These are phyloP conservation scores for Microbotryum silenes-acaulis DNA, from an alignment of 1,284 basidiomycete genomes.

Conservation along the genomic window DNA sequence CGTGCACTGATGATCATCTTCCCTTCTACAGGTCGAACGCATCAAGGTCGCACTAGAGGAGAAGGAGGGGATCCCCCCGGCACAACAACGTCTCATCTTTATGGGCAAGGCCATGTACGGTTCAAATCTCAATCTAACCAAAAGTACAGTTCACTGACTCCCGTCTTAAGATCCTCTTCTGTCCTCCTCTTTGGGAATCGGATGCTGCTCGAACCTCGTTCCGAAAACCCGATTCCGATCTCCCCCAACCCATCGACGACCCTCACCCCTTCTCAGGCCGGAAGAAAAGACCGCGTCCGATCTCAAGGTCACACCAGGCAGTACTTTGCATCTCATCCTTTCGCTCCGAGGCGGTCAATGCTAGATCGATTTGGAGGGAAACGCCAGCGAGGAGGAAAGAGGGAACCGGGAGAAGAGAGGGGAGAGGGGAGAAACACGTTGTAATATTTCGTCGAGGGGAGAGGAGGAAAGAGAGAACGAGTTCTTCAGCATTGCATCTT, in stretches of 20 bases:
- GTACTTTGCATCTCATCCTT: conserved; percentile 83
- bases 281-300: conserved; percentile 85
- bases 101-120: conserved; percentile 90
- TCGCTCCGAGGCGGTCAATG: conserved; percentile 71
- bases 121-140: neutral
- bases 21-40: conserved; percentile 64
- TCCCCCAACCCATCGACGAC: neutral
- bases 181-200: neutral
- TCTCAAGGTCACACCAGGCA: conserved; percentile 69
- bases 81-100: conserved; percentile 92
- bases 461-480: no score
- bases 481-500: no score
- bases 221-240: neutral
- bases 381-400: conserved; percentile 1
- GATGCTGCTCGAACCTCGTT: neutral
- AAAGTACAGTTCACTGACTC: neutral
- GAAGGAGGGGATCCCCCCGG: conserved; percentile 96
- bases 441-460: no score
- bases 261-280: conserved; percentile 40
- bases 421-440: no score
- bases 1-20: neutral
- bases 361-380: neutral
- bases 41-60: conserved; percentile 99
- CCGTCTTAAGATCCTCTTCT: neutral
- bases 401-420: no score